Evolutionary conservation across 345 rosid species (phyloP), one percentile per base, ranked within the genome.

Genomic region (Raphanus raphanistrum): DNA sequence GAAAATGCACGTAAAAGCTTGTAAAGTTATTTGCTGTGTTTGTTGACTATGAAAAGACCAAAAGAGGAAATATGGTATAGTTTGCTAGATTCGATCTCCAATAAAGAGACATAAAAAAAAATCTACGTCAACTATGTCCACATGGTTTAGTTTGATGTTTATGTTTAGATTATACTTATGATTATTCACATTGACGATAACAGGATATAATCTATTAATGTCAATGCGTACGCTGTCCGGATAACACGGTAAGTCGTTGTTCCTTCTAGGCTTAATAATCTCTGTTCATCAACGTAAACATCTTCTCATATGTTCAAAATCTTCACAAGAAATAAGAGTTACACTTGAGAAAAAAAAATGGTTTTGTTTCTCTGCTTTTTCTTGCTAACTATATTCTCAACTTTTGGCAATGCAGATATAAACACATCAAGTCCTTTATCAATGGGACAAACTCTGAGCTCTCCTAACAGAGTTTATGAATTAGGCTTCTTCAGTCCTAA

Each of bases 401-500:
- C 72, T 58, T 66, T 12, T 71, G 62, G 29, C 0, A 31, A 31
- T 65, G 81, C 77, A 72, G 77, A 21, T 66, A 66, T 79, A 79
- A 79, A 45, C 77, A 48, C 41, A 25, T 15, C 77, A 67, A 72
- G 64, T 35, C 77, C 77, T 73, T 79, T 79, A 74, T 79, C 67
- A 21, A 25, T 63, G 8, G 67, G 67, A 62, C 66, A 79, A 68
- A 79, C 79, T 68, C 31, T 79, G 70, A 57, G 52, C 15, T 85
- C 87, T 0, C 68, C 80, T 5, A 29, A 33, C 13, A 72, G 75
- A 2, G 41, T 60, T 32, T 85, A 64, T 61, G 79, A 77, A 72
- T 61, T 85, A n/a, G 87, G 87, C 12, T 84, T 84, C 75, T 81
- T 81, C 71, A 79, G 72, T 55, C 76, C 77, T 13, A 70, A 72